These are phyloP conservation scores for Ceratocystis cubensis DNA, from an alignment of 2,329 filamentous ascomycete species.

Conservation along the genomic window DNA sequence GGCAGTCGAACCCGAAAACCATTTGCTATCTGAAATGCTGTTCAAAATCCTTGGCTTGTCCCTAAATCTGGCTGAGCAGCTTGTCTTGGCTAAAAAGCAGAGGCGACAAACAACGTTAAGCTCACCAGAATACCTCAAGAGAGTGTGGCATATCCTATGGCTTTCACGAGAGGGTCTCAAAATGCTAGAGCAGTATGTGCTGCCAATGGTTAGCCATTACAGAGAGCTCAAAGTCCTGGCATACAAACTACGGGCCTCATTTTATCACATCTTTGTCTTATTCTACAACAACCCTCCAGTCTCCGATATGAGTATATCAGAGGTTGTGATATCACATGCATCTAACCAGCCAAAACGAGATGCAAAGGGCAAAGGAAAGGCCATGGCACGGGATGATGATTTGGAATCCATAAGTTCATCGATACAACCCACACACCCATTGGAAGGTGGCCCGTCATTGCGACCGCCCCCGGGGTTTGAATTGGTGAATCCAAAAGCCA, in stretches of 20 bases:
- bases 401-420: slow-evolving; percentile 33
- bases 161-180: slow-evolving; percentile 81
- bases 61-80: slow-evolving; percentile 71
- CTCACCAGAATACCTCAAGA: slow-evolving; percentile 64
- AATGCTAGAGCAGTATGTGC: slow-evolving; percentile 74
- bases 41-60: slow-evolving; percentile 88
- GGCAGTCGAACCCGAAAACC: slow-evolving; percentile 63
- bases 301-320: slow-evolving; percentile 44
- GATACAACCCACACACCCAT: slow-evolving; percentile 36
- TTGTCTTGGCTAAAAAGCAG: slow-evolving; percentile 70
- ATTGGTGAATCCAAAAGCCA: slow-evolving; percentile 27
- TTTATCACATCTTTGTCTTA: slow-evolving; percentile 92
- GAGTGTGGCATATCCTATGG: slow-evolving; percentile 87
- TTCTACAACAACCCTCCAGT: slow-evolving; percentile 86
- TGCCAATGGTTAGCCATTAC: slow-evolving; percentile 69
- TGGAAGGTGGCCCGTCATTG: slow-evolving; percentile 46
- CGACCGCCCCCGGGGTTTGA: slow-evolving; percentile 44
- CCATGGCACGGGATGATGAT: slow-evolving; percentile 32
- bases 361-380: slow-evolving; percentile 38
- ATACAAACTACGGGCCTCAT: slow-evolving; percentile 83
- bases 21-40: slow-evolving; percentile 66
- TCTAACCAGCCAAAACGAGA: slow-evolving; percentile 30
- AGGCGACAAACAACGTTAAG: slow-evolving; percentile 69
- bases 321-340: slow-evolving; percentile 28
- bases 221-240: slow-evolving; percentile 78